Evolutionary conservation across 805 yeast genomes (phyloP).

Genomic region (Saccharomycopsis schoenii): DNA sequence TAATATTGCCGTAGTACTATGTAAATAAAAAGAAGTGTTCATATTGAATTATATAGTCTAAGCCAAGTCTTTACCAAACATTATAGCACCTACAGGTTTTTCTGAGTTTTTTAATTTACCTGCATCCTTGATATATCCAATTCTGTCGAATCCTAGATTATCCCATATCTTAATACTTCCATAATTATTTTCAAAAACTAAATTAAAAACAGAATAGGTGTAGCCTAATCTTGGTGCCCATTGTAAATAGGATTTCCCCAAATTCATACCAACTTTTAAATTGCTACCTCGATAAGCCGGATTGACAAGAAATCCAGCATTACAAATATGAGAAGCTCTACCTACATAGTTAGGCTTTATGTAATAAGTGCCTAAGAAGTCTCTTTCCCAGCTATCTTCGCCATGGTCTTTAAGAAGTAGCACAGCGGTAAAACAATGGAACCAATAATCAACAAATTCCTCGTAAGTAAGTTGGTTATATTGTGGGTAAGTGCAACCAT

Average conservation of each 20-base stretch:
- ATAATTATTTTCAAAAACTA: constrained; percentile 72
- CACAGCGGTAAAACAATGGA: constrained; percentile 54
- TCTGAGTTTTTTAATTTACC: constrained; percentile 59
- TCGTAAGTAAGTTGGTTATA: constrained; percentile 31
- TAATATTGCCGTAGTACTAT: no score
- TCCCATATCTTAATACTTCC: constrained; percentile 83
- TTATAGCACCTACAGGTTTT: constrained; percentile 62
- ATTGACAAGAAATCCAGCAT: constrained; percentile 76
- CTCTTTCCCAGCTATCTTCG: constrained; percentile 33
- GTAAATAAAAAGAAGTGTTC: not conserved
- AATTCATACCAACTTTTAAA: constrained; percentile 50
- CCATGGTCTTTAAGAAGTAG: constrained; percentile 37
- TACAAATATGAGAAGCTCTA: constrained; percentile 77
- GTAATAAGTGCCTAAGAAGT: constrained; percentile 64
- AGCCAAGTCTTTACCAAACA: constrained; percentile 57
- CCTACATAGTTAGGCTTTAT: constrained; percentile 83
- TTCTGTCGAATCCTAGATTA: constrained; percentile 63
- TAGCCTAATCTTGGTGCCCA: constrained; percentile 78
- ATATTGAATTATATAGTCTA: not conserved
- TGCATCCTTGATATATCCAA: constrained; percentile 67
- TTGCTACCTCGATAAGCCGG: constrained; percentile 44
- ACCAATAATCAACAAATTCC: constrained; percentile 59
- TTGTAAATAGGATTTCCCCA: constrained; percentile 56
- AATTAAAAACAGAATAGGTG: constrained; percentile 73
- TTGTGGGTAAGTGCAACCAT: constrained; percentile 71